Evolutionary conservation across 768 basidiomycete species (phyloP).

Genomic region (Lactarius vividus): DNA sequence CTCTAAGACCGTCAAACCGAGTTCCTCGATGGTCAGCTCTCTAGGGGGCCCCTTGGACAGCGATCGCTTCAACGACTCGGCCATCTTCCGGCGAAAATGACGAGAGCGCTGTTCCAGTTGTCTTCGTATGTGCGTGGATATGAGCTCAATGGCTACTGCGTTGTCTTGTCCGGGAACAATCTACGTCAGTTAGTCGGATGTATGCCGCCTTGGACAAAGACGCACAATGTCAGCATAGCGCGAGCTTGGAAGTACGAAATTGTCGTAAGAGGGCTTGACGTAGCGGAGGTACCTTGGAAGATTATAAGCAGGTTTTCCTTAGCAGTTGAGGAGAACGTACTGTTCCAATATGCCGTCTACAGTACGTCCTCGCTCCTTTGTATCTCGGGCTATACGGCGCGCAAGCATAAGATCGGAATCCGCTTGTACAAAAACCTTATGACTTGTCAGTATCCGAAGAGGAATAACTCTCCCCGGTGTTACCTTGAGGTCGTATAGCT

Average conservation of each 20-base stretch:
- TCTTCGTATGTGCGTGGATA: slow-evolving; percentile 83
- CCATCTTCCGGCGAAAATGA: slow-evolving; percentile 72
- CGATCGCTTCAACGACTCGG: slow-evolving; percentile 34
- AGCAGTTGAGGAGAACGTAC: slow-evolving; percentile 39
- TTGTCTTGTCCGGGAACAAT: slow-evolving; percentile 96
- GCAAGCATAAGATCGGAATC: slow-evolving; percentile 98
- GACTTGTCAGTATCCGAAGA: not conserved
- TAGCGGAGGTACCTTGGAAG: slow-evolving; percentile 79
- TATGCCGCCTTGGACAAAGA: not conserved
- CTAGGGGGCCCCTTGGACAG: slow-evolving; percentile 27
- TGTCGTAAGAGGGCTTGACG: slow-evolving; percentile 94
- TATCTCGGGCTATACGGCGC: slow-evolving; percentile 83
- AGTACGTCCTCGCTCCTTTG: slow-evolving; percentile 80
- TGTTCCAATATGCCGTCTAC: slow-evolving; percentile 90
- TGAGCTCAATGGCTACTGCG: slow-evolving; percentile 86
- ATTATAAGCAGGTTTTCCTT: not conserved
- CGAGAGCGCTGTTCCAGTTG: slow-evolving; percentile 79
- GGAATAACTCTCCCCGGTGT: not conserved
- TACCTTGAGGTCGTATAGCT: slow-evolving; percentile 90
- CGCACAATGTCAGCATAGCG: slow-evolving; percentile 84
- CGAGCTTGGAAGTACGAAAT: slow-evolving; percentile 87
- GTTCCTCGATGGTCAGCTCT: slow-evolving; percentile 39
- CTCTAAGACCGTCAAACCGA: slow-evolving; percentile 61
- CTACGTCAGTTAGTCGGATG: slow-evolving; percentile 40
- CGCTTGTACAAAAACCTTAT: slow-evolving; percentile 83